phyloP scores from a whole-genome alignment of 164 flowering plant genomes.

The Nelumbo lutea region DNA sequence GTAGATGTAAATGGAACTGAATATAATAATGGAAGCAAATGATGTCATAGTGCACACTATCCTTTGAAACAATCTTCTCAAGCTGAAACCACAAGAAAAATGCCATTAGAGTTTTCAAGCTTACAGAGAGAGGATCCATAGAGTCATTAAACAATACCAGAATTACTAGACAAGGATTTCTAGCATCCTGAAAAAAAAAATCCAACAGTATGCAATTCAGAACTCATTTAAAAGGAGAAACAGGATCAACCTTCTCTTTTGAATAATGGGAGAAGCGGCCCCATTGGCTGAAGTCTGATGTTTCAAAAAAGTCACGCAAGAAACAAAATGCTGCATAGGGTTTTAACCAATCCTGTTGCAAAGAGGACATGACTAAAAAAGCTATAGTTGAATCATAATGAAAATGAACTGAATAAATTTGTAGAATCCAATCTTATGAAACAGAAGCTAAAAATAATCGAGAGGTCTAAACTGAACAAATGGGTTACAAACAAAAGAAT shows the following conservation, averaged over 20 bases:
- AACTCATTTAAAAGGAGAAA: background rate
- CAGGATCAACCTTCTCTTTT: conserved; percentile 53
- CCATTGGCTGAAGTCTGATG: conserved; percentile 98
- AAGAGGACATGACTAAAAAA: conserved; percentile 6
- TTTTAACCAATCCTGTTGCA: conserved; percentile 85
- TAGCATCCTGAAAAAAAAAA: background rate
- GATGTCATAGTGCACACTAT: conserved; percentile 66
- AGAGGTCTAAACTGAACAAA: background rate
- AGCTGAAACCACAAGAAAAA: conserved; percentile 50
- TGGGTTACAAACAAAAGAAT: background rate
- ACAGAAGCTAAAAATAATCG: background rate
- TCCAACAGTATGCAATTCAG: background rate
- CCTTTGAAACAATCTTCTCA: conserved; percentile 78
- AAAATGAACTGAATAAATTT: background rate
- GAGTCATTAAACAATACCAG: background rate
- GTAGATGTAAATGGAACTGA: conserved; percentile 80
- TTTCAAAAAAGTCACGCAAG: conserved; percentile 89
- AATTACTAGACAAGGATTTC: background rate
- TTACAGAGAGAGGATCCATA: background rate
- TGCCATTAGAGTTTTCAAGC: conserved; percentile 6
- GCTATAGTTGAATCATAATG: background rate
- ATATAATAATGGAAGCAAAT: conserved; percentile 84
- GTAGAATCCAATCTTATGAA: background rate
- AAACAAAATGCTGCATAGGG: conserved; percentile 98
- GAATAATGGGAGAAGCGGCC: conserved; percentile 77